Percentiles rank a stretch among this genome's conserved stretches.
phyloP scores from a whole-genome alignment of 192 early-diverging fungal genomes.

The Mortierella antarctica region DNA sequence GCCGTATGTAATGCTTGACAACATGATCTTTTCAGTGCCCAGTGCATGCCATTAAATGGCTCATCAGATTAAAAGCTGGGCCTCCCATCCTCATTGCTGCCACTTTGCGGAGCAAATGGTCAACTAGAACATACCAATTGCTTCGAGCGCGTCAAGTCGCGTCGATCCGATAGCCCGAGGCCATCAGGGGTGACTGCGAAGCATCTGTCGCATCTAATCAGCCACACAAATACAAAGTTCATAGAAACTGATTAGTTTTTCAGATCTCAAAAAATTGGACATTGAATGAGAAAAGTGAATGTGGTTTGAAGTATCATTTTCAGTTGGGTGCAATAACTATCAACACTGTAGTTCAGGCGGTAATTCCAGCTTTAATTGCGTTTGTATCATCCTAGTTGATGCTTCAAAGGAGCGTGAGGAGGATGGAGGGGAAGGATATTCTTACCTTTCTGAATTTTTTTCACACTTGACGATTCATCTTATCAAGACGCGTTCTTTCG shows the following conservation, averaged over 20 bases:
- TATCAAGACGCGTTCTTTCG: background rate
- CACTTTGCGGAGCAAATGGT: no score
- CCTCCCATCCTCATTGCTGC: no score
- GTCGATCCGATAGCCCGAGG: no score
- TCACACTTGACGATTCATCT: background rate
- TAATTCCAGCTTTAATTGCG: slow-evolving; percentile 82
- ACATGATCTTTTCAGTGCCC: slow-evolving; percentile 71
- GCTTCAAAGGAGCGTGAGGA: background rate
- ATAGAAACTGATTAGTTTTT: background rate
- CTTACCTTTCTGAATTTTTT: slow-evolving; percentile 10
- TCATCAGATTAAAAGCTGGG: slow-evolving; percentile 17
- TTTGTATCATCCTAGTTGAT: slow-evolving; percentile 65
- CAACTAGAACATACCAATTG: slow-evolving; percentile 13
- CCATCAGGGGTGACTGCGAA: no score
- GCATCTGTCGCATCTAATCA: no score
- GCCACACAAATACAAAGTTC: no score
- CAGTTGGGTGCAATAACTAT: slow-evolving; percentile 72
- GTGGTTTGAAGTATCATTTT: slow-evolving; percentile 41
- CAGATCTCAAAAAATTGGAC: slow-evolving; percentile 5
- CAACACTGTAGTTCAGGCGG: slow-evolving; percentile 73
- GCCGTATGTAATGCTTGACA: slow-evolving; percentile 59
- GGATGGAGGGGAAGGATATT: background rate
- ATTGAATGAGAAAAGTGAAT: slow-evolving; percentile 5
- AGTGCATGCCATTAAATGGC: slow-evolving; percentile 64
- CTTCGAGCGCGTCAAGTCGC: no score